Percentiles rank a stretch among this genome's conserved stretches.
These are phyloP conservation scores for Aureobasidium melanogenum DNA, from an alignment of 2,329 filamentous ascomycete species.

Conservation along the genomic window DNA sequence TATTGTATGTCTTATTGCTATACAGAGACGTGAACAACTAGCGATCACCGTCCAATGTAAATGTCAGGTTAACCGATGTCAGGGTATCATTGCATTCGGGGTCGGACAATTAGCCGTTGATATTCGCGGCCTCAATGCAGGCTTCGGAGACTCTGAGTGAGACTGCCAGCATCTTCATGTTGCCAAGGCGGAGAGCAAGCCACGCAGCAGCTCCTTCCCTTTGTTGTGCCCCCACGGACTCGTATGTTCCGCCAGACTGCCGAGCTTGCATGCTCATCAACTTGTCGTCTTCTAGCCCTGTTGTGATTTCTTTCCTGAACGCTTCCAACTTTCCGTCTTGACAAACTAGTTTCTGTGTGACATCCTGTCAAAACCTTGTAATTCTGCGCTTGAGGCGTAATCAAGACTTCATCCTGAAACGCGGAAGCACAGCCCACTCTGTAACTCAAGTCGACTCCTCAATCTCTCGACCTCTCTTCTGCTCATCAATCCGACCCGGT, in stretches of 20 bases:
- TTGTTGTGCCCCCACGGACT: slow-evolving; percentile 4
- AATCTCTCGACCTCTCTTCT: slow-evolving; percentile 6
- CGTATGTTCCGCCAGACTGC: background rate
- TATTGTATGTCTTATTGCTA: background rate
- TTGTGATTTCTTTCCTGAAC: background rate
- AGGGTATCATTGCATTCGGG: background rate
- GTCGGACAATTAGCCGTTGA: background rate
- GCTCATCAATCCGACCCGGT: slow-evolving; percentile 2
- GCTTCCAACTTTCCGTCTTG: background rate
- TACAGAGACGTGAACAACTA: too few relatives aligned
- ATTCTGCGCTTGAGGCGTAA: background rate
- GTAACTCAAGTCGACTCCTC: slow-evolving; percentile 3
- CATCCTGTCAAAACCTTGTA: slow-evolving; percentile 6
- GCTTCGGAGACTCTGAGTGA: background rate
- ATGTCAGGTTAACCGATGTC: too few relatives aligned
- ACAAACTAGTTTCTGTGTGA: background rate
- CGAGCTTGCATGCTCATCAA: background rate
- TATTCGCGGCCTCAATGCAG: background rate
- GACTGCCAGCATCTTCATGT: background rate
- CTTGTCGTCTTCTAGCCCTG: background rate
- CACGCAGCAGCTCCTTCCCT: slow-evolving; percentile 2
- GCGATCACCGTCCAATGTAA: too few relatives aligned
- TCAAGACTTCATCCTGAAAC: slow-evolving; percentile 9
- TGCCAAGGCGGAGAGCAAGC: slow-evolving; percentile 2
- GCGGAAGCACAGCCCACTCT: slow-evolving; percentile 11